Evolutionary conservation across 2,329 filamentous ascomycete genomes (phyloP), one percentile per base, ranked within the genome.

Genomic region (Zasmidium angulare): DNA sequence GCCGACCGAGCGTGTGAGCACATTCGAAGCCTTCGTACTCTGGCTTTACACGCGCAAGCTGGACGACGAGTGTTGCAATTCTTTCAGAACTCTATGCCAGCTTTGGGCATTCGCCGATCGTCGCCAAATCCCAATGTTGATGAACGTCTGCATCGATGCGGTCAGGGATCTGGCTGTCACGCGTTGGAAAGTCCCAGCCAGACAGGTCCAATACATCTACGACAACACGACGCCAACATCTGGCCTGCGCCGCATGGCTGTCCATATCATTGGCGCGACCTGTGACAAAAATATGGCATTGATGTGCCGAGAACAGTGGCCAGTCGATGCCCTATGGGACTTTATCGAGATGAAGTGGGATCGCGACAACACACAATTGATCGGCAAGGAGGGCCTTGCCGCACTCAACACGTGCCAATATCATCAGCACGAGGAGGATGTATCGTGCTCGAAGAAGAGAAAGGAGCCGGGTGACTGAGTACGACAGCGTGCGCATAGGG

Each of bases 1-100:
- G 19, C 53, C 55, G 1, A 48, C 21, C 4, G 56, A 63, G 24
- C 58, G 63, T 14, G 36, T 43, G 14, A 1, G n/a, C 0, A 57
- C 31, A 19, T 63, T 66, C 58, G 24, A 56, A 6, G 10, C 22
- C 2, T 64, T 64, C 40, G 31, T 57, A 1, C 21, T 48, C 19
- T 65, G 60, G 59, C 23, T 62, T 2, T 64, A 66, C 50, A 56
- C 55, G 9, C 47, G 60, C 19, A 50, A 26, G 2, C 26, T 55
- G 2, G 31, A 47, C 22, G 23, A 40, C 23, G 50, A 46, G 24
- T n/a, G 21, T 40, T 2, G 10, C n/a, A 7, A 50, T 20, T 6
- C 12, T 22, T 49, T 46, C 21, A n/a, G 2, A 22, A 17, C 29
- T 12, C 52, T 59, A 9, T 46, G 2, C 36, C 49, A 48, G 17